Percentiles rank a stretch among this genome's conserved stretches.
phyloP scores from a whole-genome alignment of 441 rosid species.

The Gossypium aridum region DNA sequence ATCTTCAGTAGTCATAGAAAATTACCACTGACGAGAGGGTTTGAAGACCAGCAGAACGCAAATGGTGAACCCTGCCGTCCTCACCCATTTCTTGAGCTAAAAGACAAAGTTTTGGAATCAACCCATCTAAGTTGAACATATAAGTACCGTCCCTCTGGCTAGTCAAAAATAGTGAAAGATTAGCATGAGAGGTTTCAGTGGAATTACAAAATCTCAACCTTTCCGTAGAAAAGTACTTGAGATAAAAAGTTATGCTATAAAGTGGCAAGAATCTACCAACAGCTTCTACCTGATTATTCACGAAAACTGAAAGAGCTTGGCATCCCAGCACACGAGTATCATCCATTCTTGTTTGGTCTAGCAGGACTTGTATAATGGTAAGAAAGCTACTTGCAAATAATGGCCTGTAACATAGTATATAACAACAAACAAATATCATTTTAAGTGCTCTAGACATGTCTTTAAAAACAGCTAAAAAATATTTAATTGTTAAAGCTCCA shows the following conservation, averaged over 20 bases:
- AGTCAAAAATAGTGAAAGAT: conserved; percentile 13
- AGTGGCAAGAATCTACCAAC: conserved; percentile 12
- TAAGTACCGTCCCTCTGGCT: conserved; percentile 57
- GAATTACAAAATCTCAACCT: background rate
- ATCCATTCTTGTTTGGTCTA: conserved; percentile 51
- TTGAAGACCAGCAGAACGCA: conserved; percentile 54
- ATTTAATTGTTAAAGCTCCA: background rate
- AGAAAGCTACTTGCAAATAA: conserved; percentile 66
- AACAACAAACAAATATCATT: conserved; percentile 2
- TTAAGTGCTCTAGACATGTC: background rate
- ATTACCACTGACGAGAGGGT: conserved; percentile 56
- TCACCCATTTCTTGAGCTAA: conserved; percentile 59
- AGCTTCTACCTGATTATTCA: conserved; percentile 52
- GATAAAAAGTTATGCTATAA: conserved; percentile 1
- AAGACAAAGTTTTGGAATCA: conserved; percentile 51
- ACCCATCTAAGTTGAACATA: conserved; percentile 59
- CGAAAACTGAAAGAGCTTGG: conserved; percentile 56
- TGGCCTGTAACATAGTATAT: conserved; percentile 33
- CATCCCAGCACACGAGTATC: conserved; percentile 58
- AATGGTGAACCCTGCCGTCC: conserved; percentile 30
- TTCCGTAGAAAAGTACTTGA: background rate
- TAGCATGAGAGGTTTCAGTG: conserved; percentile 6
- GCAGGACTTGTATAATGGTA: conserved; percentile 46
- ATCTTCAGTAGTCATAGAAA: background rate
- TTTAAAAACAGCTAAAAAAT: background rate